Evolutionary conservation across 371 early-diverging fungal species (phyloP).

Genomic region (Globomyces sp.): DNA sequence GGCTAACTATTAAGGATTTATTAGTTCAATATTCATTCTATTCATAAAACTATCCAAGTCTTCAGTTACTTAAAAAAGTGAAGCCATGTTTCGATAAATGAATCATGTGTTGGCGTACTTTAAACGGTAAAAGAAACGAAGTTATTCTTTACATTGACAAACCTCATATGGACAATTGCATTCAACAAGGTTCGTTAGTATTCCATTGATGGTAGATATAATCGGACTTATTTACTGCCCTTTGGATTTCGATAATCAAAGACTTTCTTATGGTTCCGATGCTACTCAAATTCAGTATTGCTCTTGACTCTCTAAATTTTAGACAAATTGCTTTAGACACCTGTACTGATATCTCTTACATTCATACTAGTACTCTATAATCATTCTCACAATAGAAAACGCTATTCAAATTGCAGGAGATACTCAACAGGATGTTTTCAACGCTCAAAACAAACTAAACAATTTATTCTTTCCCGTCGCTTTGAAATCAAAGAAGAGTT

Average conservation of each 20-base stretch:
- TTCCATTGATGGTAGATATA: background rate
- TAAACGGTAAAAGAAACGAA: too few species aligned
- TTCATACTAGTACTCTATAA: constrained; percentile 31
- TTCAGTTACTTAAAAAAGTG: too few species aligned
- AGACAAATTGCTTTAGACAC: constrained; percentile 50
- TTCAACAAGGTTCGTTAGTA: too few species aligned
- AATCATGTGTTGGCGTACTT: too few species aligned
- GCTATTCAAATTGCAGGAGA: constrained; percentile 53
- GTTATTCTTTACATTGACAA: too few species aligned
- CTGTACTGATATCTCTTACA: constrained; percentile 49
- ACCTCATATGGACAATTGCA: too few species aligned
- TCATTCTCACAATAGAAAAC: constrained; percentile 24
- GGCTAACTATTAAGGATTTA: too few species aligned
- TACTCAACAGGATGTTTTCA: constrained; percentile 51
- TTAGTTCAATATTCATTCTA: too few species aligned
- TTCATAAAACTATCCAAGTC: too few species aligned
- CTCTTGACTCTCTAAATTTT: background rate
- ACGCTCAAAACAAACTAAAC: constrained; percentile 51
- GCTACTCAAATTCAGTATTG: constrained; percentile 2
- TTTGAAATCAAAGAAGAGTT: constrained; percentile 46
- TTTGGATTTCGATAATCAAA: background rate
- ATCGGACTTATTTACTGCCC: constrained; percentile 10
- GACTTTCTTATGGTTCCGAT: background rate
- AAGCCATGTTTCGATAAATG: too few species aligned
- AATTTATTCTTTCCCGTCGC: constrained; percentile 46